Evolutionary conservation across 805 yeast species (phyloP), one percentile per base, ranked within the genome.

Genomic region (Saccharomycopsis amapae): DNA sequence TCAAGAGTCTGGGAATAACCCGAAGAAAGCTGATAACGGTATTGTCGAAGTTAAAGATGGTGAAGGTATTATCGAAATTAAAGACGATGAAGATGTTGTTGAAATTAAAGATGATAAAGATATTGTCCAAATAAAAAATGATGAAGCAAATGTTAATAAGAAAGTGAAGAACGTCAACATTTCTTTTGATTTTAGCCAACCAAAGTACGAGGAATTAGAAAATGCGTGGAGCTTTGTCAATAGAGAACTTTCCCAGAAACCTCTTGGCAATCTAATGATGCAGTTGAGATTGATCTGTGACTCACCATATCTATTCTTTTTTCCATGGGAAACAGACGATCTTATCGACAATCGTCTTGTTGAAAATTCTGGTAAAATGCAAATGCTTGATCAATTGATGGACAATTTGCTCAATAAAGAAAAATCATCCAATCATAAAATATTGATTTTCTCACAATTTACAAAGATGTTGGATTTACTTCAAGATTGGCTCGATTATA

Each of bases 381-480:
- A 48, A 41, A 38, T 47, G 22, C 31, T 51, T 6, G 50, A 50
- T 30, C 80, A 78, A 53, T 62, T 85, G 0, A 63, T 89, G 38
- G 76, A 83, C 49, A 81, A 81, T 53, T 62, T 93, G 23, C 62
- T 83, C 1, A 68, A 75, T 0, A 62, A 62, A 23, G 62, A 90
- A 23, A 50, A 79, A 1, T 42, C 56, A 3, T 53, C 64, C 1
- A 68, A 68, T 5, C 96, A 86, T 61, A 85, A 85, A 57, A 73
- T 86, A 0, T 67, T 93, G 38, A 76, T 93, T 1, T 93, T 93
- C 60, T 77, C 94, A 1, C 98, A 93, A 60, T 90, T 93, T 61
- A 78, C 93, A 1, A 71, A 68, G 28, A 80, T 84, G 77, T 68
- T 93, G n/a, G 95, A 90, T 55, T 62, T 93, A 10, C 56, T 93